These are phyloP conservation scores for Kurtzmaniella fragi DNA, from an alignment of 805 yeast species.

Conservation along the genomic window DNA sequence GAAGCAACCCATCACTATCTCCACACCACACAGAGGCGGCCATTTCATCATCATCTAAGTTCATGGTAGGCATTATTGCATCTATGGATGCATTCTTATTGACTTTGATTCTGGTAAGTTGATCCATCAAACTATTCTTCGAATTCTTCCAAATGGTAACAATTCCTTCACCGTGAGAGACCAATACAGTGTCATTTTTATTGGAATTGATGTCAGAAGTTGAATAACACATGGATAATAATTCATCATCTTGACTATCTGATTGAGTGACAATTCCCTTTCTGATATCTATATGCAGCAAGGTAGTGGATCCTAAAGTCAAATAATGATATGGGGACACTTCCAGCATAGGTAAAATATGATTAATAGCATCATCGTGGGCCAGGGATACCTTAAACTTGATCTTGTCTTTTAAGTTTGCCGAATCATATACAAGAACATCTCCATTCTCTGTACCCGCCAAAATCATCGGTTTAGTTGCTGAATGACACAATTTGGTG, in stretches of 20 bases:
- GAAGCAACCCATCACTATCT: constrained; percentile 68
- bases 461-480: constrained; percentile 46
- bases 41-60: constrained; percentile 42
- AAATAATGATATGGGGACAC: constrained; percentile 75
- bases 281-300: constrained; percentile 73
- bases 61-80: constrained; percentile 54
- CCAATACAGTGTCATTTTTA: constrained; percentile 59
- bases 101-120: constrained; percentile 68
- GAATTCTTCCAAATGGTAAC: constrained; percentile 80
- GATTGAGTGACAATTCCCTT: constrained; percentile 61
- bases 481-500: constrained; percentile 42
- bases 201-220: constrained; percentile 43
- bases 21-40: constrained; percentile 68
- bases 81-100: constrained; percentile 71
- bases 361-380: constrained; percentile 77
- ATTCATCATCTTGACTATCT: constrained; percentile 92
- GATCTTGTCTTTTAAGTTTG: constrained; percentile 36
- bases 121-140: constrained; percentile 68
- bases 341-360: constrained; percentile 63
- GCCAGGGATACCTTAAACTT: constrained; percentile 47
- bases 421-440: constrained; percentile 58
- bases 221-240: constrained; percentile 68
- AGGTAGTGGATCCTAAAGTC: constrained; percentile 76
- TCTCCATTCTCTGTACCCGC: constrained; percentile 69
- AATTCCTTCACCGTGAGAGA: constrained; percentile 90